Conservation (phyloP, 2,329 filamentous ascomycete species). For the Fusarium papillatum region DNA sequence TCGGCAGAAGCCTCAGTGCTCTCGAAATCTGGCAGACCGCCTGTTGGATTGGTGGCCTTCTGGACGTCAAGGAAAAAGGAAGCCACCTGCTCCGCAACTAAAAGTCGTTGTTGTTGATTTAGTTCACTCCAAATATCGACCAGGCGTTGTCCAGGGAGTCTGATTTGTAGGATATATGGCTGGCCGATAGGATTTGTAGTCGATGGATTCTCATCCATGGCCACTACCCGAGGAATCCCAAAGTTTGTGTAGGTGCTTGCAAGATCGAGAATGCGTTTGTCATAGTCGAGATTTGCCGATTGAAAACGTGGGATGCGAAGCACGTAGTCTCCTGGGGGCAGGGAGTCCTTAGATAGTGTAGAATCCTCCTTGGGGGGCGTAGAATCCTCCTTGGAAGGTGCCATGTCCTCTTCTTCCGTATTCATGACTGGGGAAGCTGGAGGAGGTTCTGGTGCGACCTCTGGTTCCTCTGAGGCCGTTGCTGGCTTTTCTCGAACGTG, state of each 20-base stretch:
- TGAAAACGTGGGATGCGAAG: background rate
- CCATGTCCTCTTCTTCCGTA: background rate
- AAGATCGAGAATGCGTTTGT: background rate
- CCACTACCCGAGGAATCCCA: background rate
- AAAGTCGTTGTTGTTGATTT: background rate
- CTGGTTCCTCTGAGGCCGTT: background rate
- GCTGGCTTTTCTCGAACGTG: background rate
- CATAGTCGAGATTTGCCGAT: background rate
- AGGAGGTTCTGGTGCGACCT: background rate
- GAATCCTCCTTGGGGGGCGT: background rate
- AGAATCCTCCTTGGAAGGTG: background rate
- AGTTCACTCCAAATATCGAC: background rate
- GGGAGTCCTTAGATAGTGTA: background rate
- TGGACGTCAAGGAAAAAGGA: background rate
- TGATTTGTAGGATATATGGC: background rate
- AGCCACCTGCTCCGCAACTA: background rate
- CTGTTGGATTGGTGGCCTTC: background rate
- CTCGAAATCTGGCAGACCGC: background rate
- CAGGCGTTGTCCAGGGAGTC: background rate
- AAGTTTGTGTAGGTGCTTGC: background rate
- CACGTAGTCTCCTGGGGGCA: background rate
- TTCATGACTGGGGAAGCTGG: background rate
- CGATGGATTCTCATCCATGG: background rate
- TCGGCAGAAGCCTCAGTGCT: background rate
- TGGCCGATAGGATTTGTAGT: background rate